Conservation (phyloP, 129 eudicot species). For the Calendula officinalis region DNA sequence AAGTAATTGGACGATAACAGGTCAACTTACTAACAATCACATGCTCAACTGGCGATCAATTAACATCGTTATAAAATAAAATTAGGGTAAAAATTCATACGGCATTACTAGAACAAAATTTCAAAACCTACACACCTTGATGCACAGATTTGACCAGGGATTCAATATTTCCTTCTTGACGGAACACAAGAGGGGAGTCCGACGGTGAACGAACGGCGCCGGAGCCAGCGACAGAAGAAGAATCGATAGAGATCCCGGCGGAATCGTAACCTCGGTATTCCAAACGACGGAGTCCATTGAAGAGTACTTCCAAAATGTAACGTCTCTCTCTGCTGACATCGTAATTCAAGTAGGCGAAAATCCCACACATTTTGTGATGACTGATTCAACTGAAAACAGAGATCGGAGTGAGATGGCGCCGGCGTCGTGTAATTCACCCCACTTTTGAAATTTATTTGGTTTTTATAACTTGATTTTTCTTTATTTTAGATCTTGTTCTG, state of each 20-base stretch:
- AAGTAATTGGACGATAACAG: constrained; percentile 3
- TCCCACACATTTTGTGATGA: constrained; percentile 68
- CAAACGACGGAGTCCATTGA: constrained; percentile 83
- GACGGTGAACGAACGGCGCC: not conserved
- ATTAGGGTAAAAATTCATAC: constrained; percentile 6
- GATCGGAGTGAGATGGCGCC: constrained; percentile 34
- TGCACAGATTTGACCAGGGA: constrained; percentile 85
- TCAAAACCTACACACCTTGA: constrained; percentile 35
- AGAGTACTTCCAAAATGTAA: constrained; percentile 68
- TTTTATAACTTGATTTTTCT: not conserved
- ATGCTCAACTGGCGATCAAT: not conserved
- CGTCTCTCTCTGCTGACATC: constrained; percentile 70
- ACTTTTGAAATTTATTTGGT: constrained; percentile 9
- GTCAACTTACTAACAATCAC: not conserved
- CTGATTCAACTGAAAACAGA: constrained; percentile 7
- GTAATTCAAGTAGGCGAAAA: constrained; percentile 83
- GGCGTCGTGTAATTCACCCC: not conserved
- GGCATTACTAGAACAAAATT: not conserved
- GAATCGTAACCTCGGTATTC: constrained; percentile 97
- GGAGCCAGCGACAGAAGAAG: constrained; percentile 16
- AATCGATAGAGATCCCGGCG: constrained; percentile 82
- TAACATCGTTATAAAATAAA: not conserved
- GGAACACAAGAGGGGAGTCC: constrained; percentile 65
- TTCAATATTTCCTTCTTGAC: constrained; percentile 90
- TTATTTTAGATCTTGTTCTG: no score